Evolutionary conservation across 78 protist species (phyloP), one percentile per base, ranked within the genome.

Genomic region (Speleostelium caveatum): DNA sequence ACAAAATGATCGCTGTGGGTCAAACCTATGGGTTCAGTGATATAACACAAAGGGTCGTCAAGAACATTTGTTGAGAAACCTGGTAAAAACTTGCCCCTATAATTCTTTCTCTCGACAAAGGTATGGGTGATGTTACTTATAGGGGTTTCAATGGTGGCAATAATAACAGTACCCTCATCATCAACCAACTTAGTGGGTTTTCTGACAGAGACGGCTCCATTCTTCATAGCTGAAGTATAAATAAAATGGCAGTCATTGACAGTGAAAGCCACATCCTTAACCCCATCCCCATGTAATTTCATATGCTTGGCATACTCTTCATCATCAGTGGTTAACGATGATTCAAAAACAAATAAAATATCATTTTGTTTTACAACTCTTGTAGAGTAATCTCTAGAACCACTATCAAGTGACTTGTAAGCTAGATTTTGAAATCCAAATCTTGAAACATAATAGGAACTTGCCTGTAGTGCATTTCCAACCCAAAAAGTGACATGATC

Each of bases 391-490:
- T 93, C 91, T 36, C 96, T 75, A 33, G n/a, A 0, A 21, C 96
- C 96, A 26, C 72, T 93, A 93, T 94, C 96, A 5, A 96, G 73
- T 24, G 95, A 96, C 2, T 35, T 21, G 93, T 86, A 93, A 12
- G 95, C 96, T 14, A 92, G 1, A 41, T 58, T 78, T 74, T 61
- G 22, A 62, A 96, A 95, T 10, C 98, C 98, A 26, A 95, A 79
- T 69, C 95, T 92, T 2, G 74, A 17, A 73, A 45, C 24, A 86
- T 93, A 96, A 41, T 17, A 96, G n/a, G 53, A 56, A 0, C 97
- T 94, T 2, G 98, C 94, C 67, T 96, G 98, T 67, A 73, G 67
- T 21, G 98, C 98, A 79, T 96, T 96, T 45, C 97, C 96, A 6
- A 93, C 96, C 95, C 95, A 94, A 51, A 94, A 78, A 55, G 68